Base-by-base conservation (phyloP, 2,329 filamentous ascomycete genomes). In the Anthostomella pinea region DNA sequence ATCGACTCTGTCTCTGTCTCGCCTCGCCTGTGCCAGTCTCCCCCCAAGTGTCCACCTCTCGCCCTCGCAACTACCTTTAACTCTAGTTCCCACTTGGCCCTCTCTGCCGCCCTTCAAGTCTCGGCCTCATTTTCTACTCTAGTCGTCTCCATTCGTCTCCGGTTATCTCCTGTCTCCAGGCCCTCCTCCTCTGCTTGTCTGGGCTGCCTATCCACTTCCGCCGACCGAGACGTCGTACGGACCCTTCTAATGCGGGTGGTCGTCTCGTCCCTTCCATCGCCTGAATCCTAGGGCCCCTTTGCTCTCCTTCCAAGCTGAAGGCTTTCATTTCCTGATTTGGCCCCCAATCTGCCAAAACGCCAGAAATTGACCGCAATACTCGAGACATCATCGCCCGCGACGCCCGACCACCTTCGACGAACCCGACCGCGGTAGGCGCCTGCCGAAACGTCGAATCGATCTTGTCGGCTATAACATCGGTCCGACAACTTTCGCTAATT, bases 61-160 rank as follows among this genome's bases (percentile, higher is more conserved):
- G n/a, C n/a, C n/a, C n/a, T n/a, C n/a, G n/a, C n/a, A n/a, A n/a
- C 21, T 23, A n/a, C 21, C 21, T 23, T n/a, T 23, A 23, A 27
- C 40, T 33, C 40, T 38, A 41, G 39, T 45, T 47, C 39, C 47
- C 41, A 50, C 47, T 43, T 48, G 31, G 43, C 31, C 32, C 19
- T 29, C 35, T 41, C 35, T 42, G 19, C 35, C 38, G 39, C 34
- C 31, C 20, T 41, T 41, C 34, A 44, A 36, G 35, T 50, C 48
- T 51, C 48, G 48, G 48, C 48, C 45, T 51, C 45, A 51, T 51
- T 50, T 38, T 44, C 30, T 37, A 29, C 25, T 35, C 41, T 33
- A 30, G 34, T 38, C 29, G 26, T 39, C 33, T 34, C 44, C 37
- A 41, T 34, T 41, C 13, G 15, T 17, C 30, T 13, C 13, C 21